A percentile compares a stretch with the other conserved stretches of the same genome.
phyloP scores from a whole-genome alignment of 495 filamentous ascomycete species.

The Lasiosphaeria hispida region DNA sequence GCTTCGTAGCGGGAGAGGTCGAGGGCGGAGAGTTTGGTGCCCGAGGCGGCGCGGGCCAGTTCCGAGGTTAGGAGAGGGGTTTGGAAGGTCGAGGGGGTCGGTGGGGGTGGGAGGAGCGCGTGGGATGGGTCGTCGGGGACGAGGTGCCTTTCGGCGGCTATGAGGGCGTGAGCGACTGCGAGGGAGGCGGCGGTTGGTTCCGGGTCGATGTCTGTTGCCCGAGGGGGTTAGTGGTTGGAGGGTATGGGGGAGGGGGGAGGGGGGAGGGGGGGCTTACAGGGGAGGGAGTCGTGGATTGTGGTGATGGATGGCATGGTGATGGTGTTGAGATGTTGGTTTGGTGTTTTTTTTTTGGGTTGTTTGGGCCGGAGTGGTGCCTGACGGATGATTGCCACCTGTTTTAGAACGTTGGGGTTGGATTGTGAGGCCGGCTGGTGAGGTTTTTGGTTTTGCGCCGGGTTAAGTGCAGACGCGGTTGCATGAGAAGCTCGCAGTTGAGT shows the following conservation, averaged over 20 bases:
- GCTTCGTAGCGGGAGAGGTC: slow-evolving; percentile 83
- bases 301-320: slow-evolving; percentile 64
- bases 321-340: slow-evolving; percentile 1
- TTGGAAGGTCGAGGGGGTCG: slow-evolving; percentile 39
- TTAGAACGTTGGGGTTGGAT: no score
- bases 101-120: slow-evolving; percentile 40
- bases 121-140: slow-evolving; percentile 37
- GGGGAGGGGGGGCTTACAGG: slow-evolving; percentile 56
- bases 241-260: slow-evolving; percentile 6
- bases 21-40: slow-evolving; percentile 58
- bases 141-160: slow-evolving; percentile 60
- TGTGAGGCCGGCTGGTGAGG: not conserved
- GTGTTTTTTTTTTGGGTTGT: not conserved
- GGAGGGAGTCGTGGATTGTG: slow-evolving; percentile 77
- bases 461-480: not conserved
- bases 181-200: slow-evolving; percentile 60
- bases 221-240: slow-evolving; percentile 19
- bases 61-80: slow-evolving; percentile 63
- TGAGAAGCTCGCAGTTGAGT: not conserved
- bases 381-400: not conserved
- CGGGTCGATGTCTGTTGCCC: slow-evolving; percentile 67
- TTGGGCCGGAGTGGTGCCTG: not conserved
- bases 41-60: slow-evolving; percentile 39
- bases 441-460: not conserved
- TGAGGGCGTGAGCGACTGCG: slow-evolving; percentile 59